Base-by-base conservation (phyloP, 805 yeast species). In the Starmera quercuum region DNA sequence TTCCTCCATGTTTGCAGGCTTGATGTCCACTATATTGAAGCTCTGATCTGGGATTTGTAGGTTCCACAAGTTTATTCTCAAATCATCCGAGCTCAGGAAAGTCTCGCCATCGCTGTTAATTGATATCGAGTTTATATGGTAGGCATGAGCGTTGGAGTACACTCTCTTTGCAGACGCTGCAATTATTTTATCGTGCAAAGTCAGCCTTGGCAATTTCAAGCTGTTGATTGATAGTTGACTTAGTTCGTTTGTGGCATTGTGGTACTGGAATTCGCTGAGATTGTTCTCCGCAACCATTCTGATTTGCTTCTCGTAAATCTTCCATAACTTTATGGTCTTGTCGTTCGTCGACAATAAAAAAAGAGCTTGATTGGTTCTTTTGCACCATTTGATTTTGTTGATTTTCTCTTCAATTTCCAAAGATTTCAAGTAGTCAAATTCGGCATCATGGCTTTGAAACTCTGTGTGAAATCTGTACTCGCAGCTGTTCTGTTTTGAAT, bases 1-100 rank as follows among this genome's bases (percentile, higher is more conserved):
- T 63, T 92, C 99, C 65, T 92, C 99, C 98, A 92, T 94, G 60
- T 87, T 87, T 6, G 87, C 84, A 8, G 99, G 99, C 58, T 94
- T 87, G 53, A 92, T 92, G 62, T 92, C 98, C 38, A 92, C 97
- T 45, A 92, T 92, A 59, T 92, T 94, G 63, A 92, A 92, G 49
- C 88, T 76, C 63, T 90, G 96, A 60, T 90, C 95, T 15, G 96
- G 86, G 47, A 87, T 83, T 35, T 85, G 87, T 46, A 88, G 68
- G 59, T 90, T 88, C 99, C 99, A 92, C 44, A 92, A 65, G 59
- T 92, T 92, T 54, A 92, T 82, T 54, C 99, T 75, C 55, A 92
- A 72, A 61, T 92, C 99, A 63, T 92, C 99, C 31, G 94, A 79
- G 36, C 86, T 75, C 44, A 92, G 72, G 58, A 82, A 92, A 11